Evolutionary conservation across 768 basidiomycete genomes (phyloP).

Genomic region (Lentinula raphanica): DNA sequence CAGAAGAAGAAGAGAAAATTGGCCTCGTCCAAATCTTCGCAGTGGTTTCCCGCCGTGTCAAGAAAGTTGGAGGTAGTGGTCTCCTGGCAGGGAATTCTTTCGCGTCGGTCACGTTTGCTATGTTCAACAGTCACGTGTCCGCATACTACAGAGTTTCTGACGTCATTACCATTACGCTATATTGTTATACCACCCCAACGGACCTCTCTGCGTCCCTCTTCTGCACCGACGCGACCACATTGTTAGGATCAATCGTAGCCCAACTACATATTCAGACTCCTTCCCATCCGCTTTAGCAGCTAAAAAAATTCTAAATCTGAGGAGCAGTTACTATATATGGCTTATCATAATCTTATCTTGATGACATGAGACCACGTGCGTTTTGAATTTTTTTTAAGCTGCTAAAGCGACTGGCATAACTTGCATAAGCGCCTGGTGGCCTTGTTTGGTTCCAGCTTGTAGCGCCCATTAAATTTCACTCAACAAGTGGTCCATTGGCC

Average conservation of each 20-base stretch:
- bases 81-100: not conserved
- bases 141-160: not conserved
- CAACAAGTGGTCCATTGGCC: too few species aligned
- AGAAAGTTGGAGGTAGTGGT: not conserved
- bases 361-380: too few species aligned
- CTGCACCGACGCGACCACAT: not conserved
- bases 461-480: too few species aligned
- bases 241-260: conserved; percentile 28
- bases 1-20: conserved; percentile 6
- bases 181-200: not conserved
- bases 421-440: too few species aligned
- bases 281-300: too few species aligned
- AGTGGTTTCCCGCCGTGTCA: not conserved
- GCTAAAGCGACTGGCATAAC: too few species aligned
- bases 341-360: too few species aligned
- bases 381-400: too few species aligned
- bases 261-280: too few species aligned
- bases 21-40: not conserved
- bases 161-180: not conserved
- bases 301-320: too few species aligned
- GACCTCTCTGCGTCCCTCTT: not conserved
- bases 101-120: conserved; percentile 1
- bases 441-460: too few species aligned
- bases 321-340: too few species aligned
- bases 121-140: not conserved